Evolutionary conservation across 176 grass and related monocot genomes (phyloP).

Genomic region (Chrysopogon serrulatus): DNA sequence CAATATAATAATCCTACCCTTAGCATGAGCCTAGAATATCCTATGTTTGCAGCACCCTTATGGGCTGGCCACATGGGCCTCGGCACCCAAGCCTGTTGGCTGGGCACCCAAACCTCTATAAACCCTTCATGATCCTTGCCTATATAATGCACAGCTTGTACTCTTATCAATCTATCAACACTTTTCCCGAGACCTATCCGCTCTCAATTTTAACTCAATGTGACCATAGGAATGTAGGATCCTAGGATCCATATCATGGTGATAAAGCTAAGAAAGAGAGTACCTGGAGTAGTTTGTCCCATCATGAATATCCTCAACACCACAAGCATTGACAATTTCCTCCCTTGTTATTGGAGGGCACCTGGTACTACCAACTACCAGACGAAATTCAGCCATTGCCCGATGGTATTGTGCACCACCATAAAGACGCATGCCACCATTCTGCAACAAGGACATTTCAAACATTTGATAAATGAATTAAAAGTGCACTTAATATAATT

Average conservation of each 20-base stretch:
- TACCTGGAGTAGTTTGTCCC: slow-evolving; percentile 96
- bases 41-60: neutral
- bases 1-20: neutral
- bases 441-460: slow-evolving; percentile 37
- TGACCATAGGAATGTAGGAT: neutral
- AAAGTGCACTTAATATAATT: neutral
- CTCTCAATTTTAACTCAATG: neutral
- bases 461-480: neutral
- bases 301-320: slow-evolving; percentile 99
- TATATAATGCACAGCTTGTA: no score
- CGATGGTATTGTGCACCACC: slow-evolving; percentile 96
- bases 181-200: no score
- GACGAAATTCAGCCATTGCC: slow-evolving; percentile 94
- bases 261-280: neutral
- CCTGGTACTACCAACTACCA: slow-evolving; percentile 80
- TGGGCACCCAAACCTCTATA: no score
- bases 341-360: slow-evolving; percentile 91
- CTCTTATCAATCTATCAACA: no score
- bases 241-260: neutral
- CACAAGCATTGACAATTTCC: slow-evolving; percentile 98
- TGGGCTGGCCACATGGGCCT: no score
- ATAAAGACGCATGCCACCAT: slow-evolving; percentile 95
- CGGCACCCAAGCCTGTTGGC: no score
- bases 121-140: no score
- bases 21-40: neutral